Percentiles rank a stretch among this genome's conserved stretches.
These are phyloP conservation scores for Trichoderma simmonsii DNA, from an alignment of 2,329 filamentous ascomycete species.

Conservation along the genomic window DNA sequence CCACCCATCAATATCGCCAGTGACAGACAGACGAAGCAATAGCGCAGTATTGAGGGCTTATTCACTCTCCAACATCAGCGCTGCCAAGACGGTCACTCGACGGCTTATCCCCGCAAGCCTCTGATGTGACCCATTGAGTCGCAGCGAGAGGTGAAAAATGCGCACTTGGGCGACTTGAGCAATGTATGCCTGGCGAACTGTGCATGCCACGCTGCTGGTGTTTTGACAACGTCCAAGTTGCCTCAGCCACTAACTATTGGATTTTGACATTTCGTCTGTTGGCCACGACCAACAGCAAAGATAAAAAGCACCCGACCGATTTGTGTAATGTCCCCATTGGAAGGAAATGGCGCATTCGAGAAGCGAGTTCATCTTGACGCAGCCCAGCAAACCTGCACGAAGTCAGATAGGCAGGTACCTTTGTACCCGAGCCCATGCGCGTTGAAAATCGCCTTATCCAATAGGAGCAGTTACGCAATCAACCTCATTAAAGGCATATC, in stretches of 20 bases:
- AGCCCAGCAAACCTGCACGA: background rate
- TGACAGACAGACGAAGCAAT: background rate
- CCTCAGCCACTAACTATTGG: background rate
- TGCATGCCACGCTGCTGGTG: background rate
- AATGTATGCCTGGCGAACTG: background rate
- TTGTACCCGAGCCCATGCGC: background rate
- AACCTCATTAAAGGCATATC: slow-evolving; percentile 16
- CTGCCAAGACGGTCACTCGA: background rate
- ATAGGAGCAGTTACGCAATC: slow-evolving; percentile 1
- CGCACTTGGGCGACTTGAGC: background rate
- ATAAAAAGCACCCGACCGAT: background rate
- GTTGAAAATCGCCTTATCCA: background rate
- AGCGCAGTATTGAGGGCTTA: background rate
- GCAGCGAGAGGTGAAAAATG: background rate
- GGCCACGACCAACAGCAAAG: background rate
- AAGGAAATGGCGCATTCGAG: slow-evolving; percentile 17
- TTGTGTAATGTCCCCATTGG: background rate
- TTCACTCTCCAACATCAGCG: background rate
- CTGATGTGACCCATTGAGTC: background rate
- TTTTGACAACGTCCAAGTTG: background rate
- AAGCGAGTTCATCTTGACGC: slow-evolving; percentile 8
- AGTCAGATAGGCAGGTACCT: background rate
- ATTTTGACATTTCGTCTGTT: background rate
- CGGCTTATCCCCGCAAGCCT: background rate
- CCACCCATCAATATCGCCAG: background rate